Evolutionary conservation across 306 rosid genomes (phyloP).

Genomic region (Hippophae tibetana): DNA sequence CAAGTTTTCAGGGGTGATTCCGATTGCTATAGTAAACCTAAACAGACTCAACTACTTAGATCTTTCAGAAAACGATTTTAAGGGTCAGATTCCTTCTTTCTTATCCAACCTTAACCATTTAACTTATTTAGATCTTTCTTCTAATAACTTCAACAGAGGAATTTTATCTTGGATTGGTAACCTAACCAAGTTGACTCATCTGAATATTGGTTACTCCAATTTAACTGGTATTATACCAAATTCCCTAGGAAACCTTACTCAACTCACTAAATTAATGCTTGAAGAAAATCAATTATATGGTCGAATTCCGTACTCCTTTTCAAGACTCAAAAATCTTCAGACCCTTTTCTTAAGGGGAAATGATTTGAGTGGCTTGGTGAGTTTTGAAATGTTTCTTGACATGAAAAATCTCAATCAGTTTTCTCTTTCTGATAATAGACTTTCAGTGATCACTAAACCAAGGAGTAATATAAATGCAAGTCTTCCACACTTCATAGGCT

Average conservation of each 20-base stretch:
- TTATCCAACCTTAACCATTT: constrained; percentile 5
- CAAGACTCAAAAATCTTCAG: background rate
- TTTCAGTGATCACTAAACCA: background rate
- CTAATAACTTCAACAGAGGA: background rate
- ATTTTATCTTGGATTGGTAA: background rate
- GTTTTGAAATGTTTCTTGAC: constrained; percentile 1
- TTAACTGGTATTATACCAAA: background rate
- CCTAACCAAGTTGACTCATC: background rate
- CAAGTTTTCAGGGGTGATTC: constrained; percentile 6
- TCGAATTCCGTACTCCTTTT: background rate
- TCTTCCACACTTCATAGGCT: background rate
- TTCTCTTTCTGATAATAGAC: background rate
- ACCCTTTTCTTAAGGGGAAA: background rate
- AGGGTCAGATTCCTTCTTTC: constrained; percentile 6
- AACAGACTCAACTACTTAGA: background rate
- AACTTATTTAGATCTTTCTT: fast-evolving
- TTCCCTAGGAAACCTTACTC: background rate
- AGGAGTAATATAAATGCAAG: background rate
- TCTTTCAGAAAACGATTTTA: background rate
- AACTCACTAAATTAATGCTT: background rate
- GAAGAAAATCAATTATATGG: background rate
- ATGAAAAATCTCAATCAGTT: background rate
- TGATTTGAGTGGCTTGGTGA: background rate
- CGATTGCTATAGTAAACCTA: constrained; percentile 11
- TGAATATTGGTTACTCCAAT: background rate